A percentile compares a stretch with the other conserved stretches of the same genome.
Conservation (phyloP, 805 yeast genomes). For the Lipomyces spencermartinsiae region DNA sequence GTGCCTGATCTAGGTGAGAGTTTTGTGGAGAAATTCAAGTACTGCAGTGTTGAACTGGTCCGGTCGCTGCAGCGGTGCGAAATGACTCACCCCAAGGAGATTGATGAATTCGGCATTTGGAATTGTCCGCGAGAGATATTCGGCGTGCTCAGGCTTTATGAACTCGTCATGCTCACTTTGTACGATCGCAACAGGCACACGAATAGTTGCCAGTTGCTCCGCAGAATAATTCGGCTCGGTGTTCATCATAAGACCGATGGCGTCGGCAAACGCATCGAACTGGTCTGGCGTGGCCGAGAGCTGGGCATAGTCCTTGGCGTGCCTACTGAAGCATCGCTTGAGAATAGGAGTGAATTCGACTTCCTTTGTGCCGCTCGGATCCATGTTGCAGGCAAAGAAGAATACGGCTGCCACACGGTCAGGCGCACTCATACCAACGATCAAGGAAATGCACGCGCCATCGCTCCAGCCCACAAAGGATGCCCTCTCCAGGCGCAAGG, state of each 20-base stretch:
- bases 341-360: neutral
- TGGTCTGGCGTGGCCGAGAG: constrained; percentile 1
- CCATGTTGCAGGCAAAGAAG: constrained; percentile 8
- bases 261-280: neutral
- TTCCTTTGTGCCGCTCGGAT: constrained; percentile 11
- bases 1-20: neutral
- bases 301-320: constrained; percentile 7
- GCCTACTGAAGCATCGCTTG: constrained; percentile 3
- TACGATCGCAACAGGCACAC: constrained; percentile 1
- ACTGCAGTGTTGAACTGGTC: neutral
- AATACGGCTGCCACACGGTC: constrained; percentile 1
- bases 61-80: constrained; percentile 7
- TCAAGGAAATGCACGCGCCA: neutral
- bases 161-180: constrained; percentile 9
- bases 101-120: neutral
- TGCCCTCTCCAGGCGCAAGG: neutral
- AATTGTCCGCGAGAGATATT: constrained; percentile 1
- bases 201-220: neutral
- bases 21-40: neutral
- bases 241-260: neutral
- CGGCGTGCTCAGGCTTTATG: constrained; percentile 2
- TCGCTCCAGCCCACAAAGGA: constrained; percentile 8
- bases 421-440: neutral
- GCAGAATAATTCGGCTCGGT: constrained; percentile 4
- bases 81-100: constrained; percentile 1